Base-by-base conservation (phyloP, 106 monocot genomes). In the Dendrobium nobile region DNA sequence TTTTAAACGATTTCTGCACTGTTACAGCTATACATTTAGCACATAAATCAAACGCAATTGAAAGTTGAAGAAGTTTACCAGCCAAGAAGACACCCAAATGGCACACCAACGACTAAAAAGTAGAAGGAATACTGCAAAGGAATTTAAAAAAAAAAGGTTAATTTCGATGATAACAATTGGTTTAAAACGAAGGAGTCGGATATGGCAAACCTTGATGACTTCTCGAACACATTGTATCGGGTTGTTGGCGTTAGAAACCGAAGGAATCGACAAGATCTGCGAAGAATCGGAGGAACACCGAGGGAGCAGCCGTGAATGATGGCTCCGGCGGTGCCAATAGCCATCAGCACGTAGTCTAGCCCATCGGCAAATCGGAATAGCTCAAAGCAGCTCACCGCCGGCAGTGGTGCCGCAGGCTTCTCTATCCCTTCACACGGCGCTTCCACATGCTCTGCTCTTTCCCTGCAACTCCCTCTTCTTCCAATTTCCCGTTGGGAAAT, bases 191-290 rank as follows among this genome's bases (percentile, higher is more conserved):
- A 7, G 28, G 15, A 20, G 37, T 6, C 43, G 44, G 41, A 47
- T 0, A n/a, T 5, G 18, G 58, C 19, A 1, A 61, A 94, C 93
- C 89, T 96, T 97, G 75, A 90, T 79, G 64, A 97, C 96, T 81
- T 94, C 85, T 15, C 86, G 88, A 80, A 94, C 89, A n/a, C 96
- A 97, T 97, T 79, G 87, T 61, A 51, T 92, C 92, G 94, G 89
- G 78, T 97, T 82, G 67, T 79, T 84, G 68, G 88, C 79, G 85
- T 97, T 92, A 70, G 96, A n/a, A 90, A 9, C 96, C 96, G 81
- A 97, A 97, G 28, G 96, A 97, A 85, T 97, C 80, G 59, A 97
- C 94, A 51, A 97, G 92, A 85, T 97, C 87, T 5, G 96, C 96
- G 72, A 97, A 97, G 86, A 98, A 94, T 65, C 94, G 86, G 67